phyloP scores from a whole-genome alignment of 805 yeast species.

The Candida manassasensis region DNA sequence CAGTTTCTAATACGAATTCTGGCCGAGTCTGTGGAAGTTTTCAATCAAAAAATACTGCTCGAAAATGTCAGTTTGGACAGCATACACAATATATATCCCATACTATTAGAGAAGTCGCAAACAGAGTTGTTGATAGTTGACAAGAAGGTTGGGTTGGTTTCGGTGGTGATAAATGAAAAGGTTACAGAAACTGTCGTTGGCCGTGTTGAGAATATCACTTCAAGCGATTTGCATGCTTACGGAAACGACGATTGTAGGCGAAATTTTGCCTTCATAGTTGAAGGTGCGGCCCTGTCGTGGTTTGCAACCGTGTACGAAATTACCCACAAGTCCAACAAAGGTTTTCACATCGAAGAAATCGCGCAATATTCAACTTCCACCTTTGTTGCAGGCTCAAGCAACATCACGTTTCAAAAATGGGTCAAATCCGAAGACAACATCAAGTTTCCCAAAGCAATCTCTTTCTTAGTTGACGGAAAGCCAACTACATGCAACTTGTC shows the following conservation, averaged over 20 bases:
- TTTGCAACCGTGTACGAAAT: constrained; percentile 2
- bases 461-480: constrained; percentile 1
- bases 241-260: neutral
- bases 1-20: neutral
- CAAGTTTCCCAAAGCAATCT: neutral
- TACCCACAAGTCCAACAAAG: neutral
- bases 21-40: neutral
- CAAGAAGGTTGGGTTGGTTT: neutral
- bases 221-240: neutral
- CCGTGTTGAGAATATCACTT: neutral
- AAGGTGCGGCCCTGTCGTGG: constrained; percentile 1
- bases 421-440: neutral
- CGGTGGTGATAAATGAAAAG: neutral
- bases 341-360: neutral
- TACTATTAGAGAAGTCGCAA: neutral
- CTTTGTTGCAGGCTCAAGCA: neutral
- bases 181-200: neutral
- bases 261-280: constrained; percentile 1
- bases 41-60: neutral
- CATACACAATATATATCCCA: neutral
- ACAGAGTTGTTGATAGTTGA: neutral
- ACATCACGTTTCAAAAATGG: constrained; percentile 2
- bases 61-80: neutral
- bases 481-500: too few species aligned
- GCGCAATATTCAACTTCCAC: neutral